These are phyloP conservation scores for Dioscorea zingiberensis DNA, from an alignment of 106 monocot genomes.

Conservation along the genomic window DNA sequence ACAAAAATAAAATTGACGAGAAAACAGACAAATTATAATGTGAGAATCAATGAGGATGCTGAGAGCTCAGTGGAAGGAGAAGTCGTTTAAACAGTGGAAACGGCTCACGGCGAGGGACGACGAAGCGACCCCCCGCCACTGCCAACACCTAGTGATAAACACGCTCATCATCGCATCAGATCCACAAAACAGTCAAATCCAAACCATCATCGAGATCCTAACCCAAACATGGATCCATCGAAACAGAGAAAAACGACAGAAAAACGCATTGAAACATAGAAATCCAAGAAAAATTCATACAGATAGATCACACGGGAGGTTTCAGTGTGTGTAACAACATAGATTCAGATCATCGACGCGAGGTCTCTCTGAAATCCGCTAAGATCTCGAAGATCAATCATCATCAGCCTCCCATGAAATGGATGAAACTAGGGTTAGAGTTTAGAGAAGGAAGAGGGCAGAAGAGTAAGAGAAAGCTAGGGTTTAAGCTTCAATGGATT, in stretches of 20 bases:
- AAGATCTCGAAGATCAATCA: neutral
- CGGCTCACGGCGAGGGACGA: neutral
- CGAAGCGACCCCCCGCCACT: neutral
- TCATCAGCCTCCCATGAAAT: neutral
- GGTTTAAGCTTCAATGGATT: no score
- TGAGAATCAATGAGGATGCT: no score
- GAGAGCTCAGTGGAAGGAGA: slow-evolving; percentile 3
- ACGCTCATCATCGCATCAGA: neutral
- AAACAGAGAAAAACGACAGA: neutral
- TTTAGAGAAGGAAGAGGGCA: no score
- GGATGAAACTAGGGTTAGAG: neutral
- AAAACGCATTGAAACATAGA: neutral
- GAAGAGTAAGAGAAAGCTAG: no score
- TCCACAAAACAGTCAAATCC: neutral
- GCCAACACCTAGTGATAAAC: neutral
- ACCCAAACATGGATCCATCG: neutral
- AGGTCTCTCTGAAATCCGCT: slow-evolving; percentile 1
- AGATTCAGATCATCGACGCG: neutral
- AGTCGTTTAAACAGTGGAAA: neutral
- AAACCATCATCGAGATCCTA: neutral
- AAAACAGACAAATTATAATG: no score
- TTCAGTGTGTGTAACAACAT: slow-evolving; percentile 1
- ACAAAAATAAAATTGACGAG: no score
- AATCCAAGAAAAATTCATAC: neutral
- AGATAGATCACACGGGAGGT: neutral